Evolutionary conservation across 495 filamentous ascomycete genomes (phyloP).

Genomic region (Penicillium salamii): DNA sequence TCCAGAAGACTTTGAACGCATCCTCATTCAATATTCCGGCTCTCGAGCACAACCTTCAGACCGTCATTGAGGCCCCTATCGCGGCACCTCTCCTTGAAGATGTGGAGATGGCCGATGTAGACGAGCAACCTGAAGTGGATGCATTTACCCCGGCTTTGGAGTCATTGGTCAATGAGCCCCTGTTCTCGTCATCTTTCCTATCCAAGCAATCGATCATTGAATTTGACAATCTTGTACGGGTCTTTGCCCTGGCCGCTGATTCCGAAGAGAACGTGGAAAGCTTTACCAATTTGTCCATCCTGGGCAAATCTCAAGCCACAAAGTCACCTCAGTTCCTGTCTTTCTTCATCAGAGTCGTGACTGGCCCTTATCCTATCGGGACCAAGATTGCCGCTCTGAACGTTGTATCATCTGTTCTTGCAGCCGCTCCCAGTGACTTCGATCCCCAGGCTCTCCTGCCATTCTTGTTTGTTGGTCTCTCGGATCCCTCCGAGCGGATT

Average conservation of each 20-base stretch:
- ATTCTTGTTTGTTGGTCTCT: slow-evolving; percentile 68
- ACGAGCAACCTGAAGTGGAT: slow-evolving; percentile 34
- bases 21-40: slow-evolving; percentile 63
- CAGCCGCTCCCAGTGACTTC: slow-evolving; percentile 44
- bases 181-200: slow-evolving; percentile 36
- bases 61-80: slow-evolving; percentile 52
- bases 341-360: slow-evolving; percentile 75
- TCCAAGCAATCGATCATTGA: slow-evolving; percentile 31
- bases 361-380: slow-evolving; percentile 62
- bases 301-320: slow-evolving; percentile 53
- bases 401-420: slow-evolving; percentile 52
- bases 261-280: slow-evolving; percentile 47
- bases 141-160: slow-evolving; percentile 37
- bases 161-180: slow-evolving; percentile 27
- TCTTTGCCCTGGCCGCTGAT: slow-evolving; percentile 58
- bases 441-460: slow-evolving; percentile 78
- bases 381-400: slow-evolving; percentile 67
- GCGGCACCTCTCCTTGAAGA: slow-evolving; percentile 42
- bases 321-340: slow-evolving; percentile 66
- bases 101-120: slow-evolving; percentile 48
- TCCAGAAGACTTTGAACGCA: slow-evolving; percentile 57
- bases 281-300: slow-evolving; percentile 57
- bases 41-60: slow-evolving; percentile 68
- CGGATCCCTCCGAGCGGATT: slow-evolving; percentile 69
- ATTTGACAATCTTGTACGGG: slow-evolving; percentile 56